Evolutionary conservation across 73 alveolate genomes (phyloP).

Genomic region (Effrenium voratum): DNA sequence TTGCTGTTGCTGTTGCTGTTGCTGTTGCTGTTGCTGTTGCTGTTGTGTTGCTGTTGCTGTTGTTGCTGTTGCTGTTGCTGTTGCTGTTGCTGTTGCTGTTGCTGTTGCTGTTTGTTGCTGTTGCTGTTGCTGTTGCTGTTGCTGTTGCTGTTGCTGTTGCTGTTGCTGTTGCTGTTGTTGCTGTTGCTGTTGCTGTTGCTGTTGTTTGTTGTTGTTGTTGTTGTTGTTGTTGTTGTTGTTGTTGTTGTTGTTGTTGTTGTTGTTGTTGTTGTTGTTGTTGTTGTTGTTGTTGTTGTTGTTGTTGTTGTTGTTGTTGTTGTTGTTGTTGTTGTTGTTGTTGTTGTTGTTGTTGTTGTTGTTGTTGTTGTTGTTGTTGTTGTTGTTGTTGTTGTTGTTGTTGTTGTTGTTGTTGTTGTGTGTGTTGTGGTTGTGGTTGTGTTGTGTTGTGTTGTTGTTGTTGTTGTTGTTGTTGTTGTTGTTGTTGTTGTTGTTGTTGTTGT

Average conservation of each 20-base stretch:
- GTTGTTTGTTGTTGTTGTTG: not conserved
- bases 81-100: not conserved
- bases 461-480: no score
- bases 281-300: not conserved
- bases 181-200: not conserved
- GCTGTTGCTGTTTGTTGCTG: not conserved
- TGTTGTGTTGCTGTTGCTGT: not conserved
- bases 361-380: not conserved
- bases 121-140: not conserved
- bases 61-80: not conserved
- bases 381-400: not conserved
- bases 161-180: not conserved
- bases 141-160: not conserved
- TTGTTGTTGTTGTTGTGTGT: not conserved
- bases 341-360: not conserved
- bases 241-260: not conserved
- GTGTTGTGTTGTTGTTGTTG: no score
- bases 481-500: no score
- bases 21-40: slow-evolving; percentile 27
- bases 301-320: not conserved
- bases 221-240: not conserved
- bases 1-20: slow-evolving; percentile 22
- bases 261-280: not conserved
- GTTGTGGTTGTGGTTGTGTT: no score
- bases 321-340: not conserved